Base-by-base conservation (phyloP, 139 green algal species). In the Coelastrella sp. region DNA sequence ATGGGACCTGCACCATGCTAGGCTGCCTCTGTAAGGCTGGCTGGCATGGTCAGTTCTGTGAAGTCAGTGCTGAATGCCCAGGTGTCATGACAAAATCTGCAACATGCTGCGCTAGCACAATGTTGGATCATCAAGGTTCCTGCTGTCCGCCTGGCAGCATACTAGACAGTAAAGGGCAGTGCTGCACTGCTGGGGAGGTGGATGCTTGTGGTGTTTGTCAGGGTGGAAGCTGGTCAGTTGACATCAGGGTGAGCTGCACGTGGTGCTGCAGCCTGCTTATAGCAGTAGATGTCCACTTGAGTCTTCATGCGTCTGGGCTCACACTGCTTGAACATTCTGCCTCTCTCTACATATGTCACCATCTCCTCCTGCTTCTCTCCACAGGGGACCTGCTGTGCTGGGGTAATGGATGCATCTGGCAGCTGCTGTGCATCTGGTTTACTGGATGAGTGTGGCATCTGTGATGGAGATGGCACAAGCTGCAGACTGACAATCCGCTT, bases 381-480 rank as follows among this genome's bases (percentile, higher is more conserved):
- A 27, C 88, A 90, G 75, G 90, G 90, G 23, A 8, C 32, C 25
- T 96, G 93, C 86, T 96, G 93, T 78, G 34, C 50, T 4, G 63
- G 48, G 5, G 50, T 84, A 32, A 84, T 95, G 30, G 93, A 96
- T 75, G 86, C 86, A 8, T 80, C 66, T n/a, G 92, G 92, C 32
- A 74, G 64, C 40, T 96, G 93, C 88, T 96, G 93, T 83, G 19
- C 66, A n/a, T 91, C 84, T 32, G 93, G 92, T 19, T n/a, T 32
- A 11, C 27, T 94, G 8, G 93, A 96, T 37, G 93, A 95, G 37
- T 96, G 93, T 80, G 89, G 89, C 1, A 83, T 94, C 4, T 96
- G 93, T 48, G 93, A 95, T 57, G 93, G 92, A 2, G 87, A 94
- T 67, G 84, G 81, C 83, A 89, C 78, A 9, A 85, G 71, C 67